Evolutionary conservation across 2,329 filamentous ascomycete species (phyloP).

Genomic region (Fusarium tupiense): DNA sequence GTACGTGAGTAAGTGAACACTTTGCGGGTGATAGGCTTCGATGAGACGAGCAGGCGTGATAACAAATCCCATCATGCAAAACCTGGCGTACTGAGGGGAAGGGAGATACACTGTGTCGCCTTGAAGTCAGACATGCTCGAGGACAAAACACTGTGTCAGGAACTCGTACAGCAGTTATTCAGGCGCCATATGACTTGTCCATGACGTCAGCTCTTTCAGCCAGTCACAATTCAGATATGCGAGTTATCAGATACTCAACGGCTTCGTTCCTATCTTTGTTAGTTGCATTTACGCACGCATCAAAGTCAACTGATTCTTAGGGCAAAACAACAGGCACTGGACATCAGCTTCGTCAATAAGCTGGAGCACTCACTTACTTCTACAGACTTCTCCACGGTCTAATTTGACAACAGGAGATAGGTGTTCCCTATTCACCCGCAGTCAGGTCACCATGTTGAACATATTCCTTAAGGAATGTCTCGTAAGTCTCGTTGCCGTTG

Average conservation of each 20-base stretch:
- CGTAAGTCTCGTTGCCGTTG: constrained; percentile 3
- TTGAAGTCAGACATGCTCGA: constrained; percentile 2
- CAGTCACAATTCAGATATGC: constrained; percentile 13
- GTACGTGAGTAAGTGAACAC: neutral
- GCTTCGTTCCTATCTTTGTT: neutral
- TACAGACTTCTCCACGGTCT: neutral
- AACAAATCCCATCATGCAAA: neutral
- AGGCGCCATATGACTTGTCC: constrained; percentile 38
- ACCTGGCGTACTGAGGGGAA: neutral
- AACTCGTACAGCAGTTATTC: constrained; percentile 20
- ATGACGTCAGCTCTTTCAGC: constrained; percentile 38
- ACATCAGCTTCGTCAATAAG: neutral
- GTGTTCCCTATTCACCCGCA: neutral
- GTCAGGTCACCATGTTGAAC: neutral
- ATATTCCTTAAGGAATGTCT: constrained; percentile 2
- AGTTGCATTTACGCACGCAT: neutral
- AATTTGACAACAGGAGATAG: neutral
- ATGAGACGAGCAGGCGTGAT: constrained; percentile 10
- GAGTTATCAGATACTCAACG: constrained; percentile 1
- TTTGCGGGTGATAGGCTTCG: constrained; percentile 9
- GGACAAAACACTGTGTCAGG: constrained; percentile 36
- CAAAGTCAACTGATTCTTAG: neutral
- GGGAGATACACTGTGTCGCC: constrained; percentile 34
- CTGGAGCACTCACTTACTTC: neutral
- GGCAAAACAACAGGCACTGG: neutral